Evolutionary conservation across 306 rosid genomes (phyloP).

Genomic region (Luffa acutangula): DNA sequence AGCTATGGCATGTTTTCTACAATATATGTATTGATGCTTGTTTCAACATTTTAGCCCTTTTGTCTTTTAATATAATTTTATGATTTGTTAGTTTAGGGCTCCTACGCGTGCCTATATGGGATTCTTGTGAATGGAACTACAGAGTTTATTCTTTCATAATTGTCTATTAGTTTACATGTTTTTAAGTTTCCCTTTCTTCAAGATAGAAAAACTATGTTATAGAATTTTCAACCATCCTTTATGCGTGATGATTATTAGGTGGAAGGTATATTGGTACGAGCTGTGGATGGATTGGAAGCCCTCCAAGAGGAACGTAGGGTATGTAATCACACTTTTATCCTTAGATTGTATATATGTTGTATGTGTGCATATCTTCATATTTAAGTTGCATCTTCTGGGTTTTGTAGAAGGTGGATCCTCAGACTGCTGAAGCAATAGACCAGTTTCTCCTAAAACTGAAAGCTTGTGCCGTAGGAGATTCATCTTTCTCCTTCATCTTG

Average conservation of each 20-base stretch:
- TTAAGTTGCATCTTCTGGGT: slow-evolving; percentile 21
- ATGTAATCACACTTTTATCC: slow-evolving; percentile 2
- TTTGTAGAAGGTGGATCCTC: slow-evolving; percentile 64
- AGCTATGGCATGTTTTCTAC: not conserved
- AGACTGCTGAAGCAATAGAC: slow-evolving; percentile 78
- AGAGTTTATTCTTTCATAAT: not conserved
- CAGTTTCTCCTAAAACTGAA: slow-evolving; percentile 64
- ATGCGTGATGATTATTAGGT: slow-evolving; percentile 33
- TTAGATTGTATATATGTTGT: not conserved
- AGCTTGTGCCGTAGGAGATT: slow-evolving; percentile 59
- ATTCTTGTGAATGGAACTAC: not conserved
- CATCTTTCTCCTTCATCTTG: slow-evolving; percentile 57
- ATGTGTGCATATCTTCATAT: not conserved
- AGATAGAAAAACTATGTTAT: not conserved
- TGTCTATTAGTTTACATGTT: not conserved
- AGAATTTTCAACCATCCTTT: not conserved
- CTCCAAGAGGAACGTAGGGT: slow-evolving; percentile 94
- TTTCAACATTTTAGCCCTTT: not conserved
- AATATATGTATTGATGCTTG: not conserved
- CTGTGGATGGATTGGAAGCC: slow-evolving; percentile 65
- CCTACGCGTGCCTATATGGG: not conserved
- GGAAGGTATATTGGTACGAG: slow-evolving; percentile 82
- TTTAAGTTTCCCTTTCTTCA: not conserved
- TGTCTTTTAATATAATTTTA: not conserved
- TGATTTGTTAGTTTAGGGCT: not conserved